Conservation (phyloP, 78 protist genomes). For the Tieghemostelium lacteum region DNA sequence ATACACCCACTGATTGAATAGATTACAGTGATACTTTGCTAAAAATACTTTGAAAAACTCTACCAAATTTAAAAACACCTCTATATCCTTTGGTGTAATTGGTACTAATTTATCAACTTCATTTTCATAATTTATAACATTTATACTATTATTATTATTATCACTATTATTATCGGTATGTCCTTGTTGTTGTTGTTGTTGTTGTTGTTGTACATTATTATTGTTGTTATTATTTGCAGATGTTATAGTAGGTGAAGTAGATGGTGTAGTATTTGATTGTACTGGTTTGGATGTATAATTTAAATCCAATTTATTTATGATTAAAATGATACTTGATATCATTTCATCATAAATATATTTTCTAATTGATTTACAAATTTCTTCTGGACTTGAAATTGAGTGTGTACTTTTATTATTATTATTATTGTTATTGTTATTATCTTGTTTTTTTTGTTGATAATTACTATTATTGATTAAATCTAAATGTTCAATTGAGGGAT, state of each 20-base stretch:
- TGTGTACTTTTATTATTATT: background rate
- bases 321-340: slow-evolving; percentile 17
- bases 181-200: background rate
- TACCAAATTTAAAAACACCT: slow-evolving; percentile 74
- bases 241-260: background rate
- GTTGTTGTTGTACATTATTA: background rate
- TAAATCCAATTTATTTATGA: slow-evolving; percentile 51
- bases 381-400: background rate
- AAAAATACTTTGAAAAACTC: slow-evolving; percentile 70
- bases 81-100: slow-evolving; percentile 64
- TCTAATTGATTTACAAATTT: slow-evolving; percentile 4
- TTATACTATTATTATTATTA: slow-evolving; percentile 1
- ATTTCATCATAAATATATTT: slow-evolving; percentile 52
- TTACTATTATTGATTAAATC: slow-evolving; percentile 5
- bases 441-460: background rate
- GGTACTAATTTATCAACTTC: slow-evolving; percentile 45
- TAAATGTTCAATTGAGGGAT: slow-evolving; percentile 16
- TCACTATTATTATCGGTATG: background rate
- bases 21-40: slow-evolving; percentile 13
- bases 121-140: slow-evolving; percentile 23
- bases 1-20: slow-evolving; percentile 73
- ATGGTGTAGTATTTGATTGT: slow-evolving; percentile 15
- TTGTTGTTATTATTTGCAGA: background rate
- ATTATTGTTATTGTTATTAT: background rate
- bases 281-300: too few species aligned